These are phyloP conservation scores for Thalassiosira ordinaria DNA, from an alignment of 352 stramenopile genomes.

Conservation along the genomic window DNA sequence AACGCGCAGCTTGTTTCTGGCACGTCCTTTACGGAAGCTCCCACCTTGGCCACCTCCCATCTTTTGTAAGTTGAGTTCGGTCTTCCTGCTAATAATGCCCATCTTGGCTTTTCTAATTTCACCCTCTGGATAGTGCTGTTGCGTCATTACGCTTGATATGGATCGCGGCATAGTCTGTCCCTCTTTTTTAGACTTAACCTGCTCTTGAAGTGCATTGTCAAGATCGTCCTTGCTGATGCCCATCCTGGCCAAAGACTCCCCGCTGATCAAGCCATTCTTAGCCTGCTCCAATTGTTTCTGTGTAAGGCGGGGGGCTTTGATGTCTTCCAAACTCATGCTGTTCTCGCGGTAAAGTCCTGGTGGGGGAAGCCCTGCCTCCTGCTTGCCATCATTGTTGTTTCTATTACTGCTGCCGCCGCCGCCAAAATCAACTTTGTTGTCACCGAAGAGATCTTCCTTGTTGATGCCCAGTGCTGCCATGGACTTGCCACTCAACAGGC, in stretches of 20 bases:
- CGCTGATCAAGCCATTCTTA: slow-evolving; percentile 9
- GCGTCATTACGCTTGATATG: slow-evolving; percentile 15
- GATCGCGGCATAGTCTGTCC: background rate
- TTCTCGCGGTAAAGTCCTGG: too few relatives aligned
- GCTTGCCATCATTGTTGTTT: too few relatives aligned
- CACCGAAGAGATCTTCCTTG: background rate
- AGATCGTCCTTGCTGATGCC: slow-evolving; percentile 13
- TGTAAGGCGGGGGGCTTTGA: background rate
- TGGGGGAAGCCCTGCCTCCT: too few relatives aligned
- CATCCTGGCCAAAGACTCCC: background rate
- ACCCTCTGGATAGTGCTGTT: slow-evolving; percentile 22
- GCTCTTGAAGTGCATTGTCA: slow-evolving; percentile 2
- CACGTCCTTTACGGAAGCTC: too few relatives aligned
- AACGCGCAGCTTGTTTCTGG: background rate
- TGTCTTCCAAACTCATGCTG: background rate
- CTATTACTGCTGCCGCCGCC: too few relatives aligned
- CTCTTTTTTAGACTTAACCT: background rate
- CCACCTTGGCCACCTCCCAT: too few relatives aligned
- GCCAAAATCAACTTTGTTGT: background rate
- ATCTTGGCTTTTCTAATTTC: slow-evolving; percentile 17
- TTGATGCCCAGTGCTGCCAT: background rate
- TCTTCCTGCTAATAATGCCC: slow-evolving; percentile 18
- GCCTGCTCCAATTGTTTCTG: slow-evolving; percentile 11
- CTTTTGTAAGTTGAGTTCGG: slow-evolving; percentile 8
- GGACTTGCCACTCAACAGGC: background rate